Conservation (phyloP, 2,329 filamentous ascomycete species). For the Fusarium ambrosium region DNA sequence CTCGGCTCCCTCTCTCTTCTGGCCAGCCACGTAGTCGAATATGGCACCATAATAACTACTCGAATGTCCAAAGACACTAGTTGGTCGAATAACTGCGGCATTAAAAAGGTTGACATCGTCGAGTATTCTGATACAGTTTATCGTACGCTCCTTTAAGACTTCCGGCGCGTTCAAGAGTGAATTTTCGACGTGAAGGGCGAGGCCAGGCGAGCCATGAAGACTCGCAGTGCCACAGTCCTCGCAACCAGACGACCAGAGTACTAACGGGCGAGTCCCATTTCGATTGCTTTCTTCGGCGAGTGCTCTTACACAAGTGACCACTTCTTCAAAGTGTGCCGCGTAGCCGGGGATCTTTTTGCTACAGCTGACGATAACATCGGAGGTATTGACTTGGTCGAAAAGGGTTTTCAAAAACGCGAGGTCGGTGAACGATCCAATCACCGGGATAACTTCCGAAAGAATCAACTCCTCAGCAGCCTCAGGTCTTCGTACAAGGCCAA, state of each 20-base stretch:
- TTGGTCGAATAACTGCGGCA: constrained; percentile 60
- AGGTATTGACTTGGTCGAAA: constrained; percentile 39
- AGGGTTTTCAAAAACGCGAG: constrained; percentile 47
- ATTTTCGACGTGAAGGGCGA: constrained; percentile 59
- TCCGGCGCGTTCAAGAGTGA: constrained; percentile 53
- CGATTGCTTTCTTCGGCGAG: constrained; percentile 52
- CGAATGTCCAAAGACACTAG: constrained; percentile 61
- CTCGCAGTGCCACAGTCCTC: constrained; percentile 62
- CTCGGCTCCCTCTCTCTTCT: constrained; percentile 33
- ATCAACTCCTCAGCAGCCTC: constrained; percentile 49
- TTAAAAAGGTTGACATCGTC: constrained; percentile 57
- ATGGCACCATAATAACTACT: constrained; percentile 60
- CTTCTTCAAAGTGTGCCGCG: constrained; percentile 54
- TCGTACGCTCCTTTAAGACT: constrained; percentile 49
- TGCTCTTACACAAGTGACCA: constrained; percentile 51
- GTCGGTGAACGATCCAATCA: constrained; percentile 56
- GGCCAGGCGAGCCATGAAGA: constrained; percentile 51
- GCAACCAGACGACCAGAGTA: constrained; percentile 63
- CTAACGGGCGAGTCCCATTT: constrained; percentile 54
- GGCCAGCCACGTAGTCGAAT: constrained; percentile 52
- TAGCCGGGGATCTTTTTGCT: constrained; percentile 59
- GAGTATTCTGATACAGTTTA: constrained; percentile 49
- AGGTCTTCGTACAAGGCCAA: constrained; percentile 58
- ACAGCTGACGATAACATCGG: constrained; percentile 60
- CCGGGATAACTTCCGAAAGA: constrained; percentile 55